Conservation (phyloP, 2,329 filamentous ascomycete genomes). For the Phaeoacremonium minimum region DNA sequence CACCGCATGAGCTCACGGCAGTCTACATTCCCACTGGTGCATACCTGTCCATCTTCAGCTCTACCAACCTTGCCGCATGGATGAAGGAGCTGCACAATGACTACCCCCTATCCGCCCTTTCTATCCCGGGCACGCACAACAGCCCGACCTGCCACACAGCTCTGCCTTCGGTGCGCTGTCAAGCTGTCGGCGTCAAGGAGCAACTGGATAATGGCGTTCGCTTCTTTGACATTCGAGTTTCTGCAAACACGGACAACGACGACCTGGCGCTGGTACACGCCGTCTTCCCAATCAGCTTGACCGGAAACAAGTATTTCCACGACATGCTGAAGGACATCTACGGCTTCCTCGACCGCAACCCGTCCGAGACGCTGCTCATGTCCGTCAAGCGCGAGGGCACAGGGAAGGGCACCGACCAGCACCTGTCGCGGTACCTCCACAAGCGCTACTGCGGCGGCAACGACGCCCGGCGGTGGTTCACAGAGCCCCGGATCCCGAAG, state of each 20-base stretch:
- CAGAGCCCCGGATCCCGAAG: constrained; percentile 68
- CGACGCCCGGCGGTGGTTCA: constrained; percentile 65
- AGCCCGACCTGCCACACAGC: constrained; percentile 80
- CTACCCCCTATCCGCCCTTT: constrained; percentile 73
- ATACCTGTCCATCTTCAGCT: constrained; percentile 64
- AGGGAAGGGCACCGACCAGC: constrained; percentile 72
- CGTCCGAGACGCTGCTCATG: constrained; percentile 78
- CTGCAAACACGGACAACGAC: constrained; percentile 48
- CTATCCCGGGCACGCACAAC: constrained; percentile 95
- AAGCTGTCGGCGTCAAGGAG: constrained; percentile 69
- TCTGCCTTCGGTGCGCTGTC: constrained; percentile 88
- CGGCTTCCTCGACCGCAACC: constrained; percentile 71
- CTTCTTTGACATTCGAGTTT: constrained; percentile 87
- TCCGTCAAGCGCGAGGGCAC: constrained; percentile 89
- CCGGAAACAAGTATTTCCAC: constrained; percentile 73
- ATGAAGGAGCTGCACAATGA: constrained; percentile 73
- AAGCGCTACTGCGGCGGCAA: constrained; percentile 62
- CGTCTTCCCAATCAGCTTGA: constrained; percentile 82
- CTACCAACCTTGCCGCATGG: constrained; percentile 67
- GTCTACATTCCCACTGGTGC: constrained; percentile 57
- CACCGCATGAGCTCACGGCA: constrained; percentile 53
- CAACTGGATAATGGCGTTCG: constrained; percentile 89
- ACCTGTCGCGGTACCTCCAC: constrained; percentile 70
- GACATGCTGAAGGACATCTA: constrained; percentile 68
- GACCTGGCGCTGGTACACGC: constrained; percentile 81